These are phyloP conservation scores for Ceratobasidium sp. DNA, from an alignment of 1,284 basidiomycete species.

Conservation along the genomic window DNA sequence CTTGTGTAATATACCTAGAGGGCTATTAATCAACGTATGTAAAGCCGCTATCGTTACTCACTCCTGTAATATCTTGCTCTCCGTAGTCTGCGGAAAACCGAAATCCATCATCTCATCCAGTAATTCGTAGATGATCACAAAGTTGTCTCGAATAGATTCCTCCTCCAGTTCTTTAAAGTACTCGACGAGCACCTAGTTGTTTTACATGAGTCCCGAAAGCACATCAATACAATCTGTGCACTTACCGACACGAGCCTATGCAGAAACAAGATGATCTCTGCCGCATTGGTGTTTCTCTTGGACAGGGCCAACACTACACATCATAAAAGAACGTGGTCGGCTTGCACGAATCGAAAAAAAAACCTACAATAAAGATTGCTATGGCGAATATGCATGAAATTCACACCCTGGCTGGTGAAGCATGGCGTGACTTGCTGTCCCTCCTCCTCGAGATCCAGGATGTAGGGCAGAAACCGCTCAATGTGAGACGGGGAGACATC, in stretches of 20 bases:
- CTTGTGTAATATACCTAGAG: conserved; percentile 96
- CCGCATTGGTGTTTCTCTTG: conserved; percentile 94
- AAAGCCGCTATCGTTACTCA: conserved; percentile 52
- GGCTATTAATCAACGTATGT: conserved; percentile 6
- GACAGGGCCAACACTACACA: conserved; percentile 89
- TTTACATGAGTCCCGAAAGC: no score
- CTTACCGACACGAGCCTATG: conserved; percentile 77
- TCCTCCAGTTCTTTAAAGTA: conserved; percentile 99
- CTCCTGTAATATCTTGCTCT: conserved; percentile 99
- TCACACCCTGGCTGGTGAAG: conserved; percentile 92
- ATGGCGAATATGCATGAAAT: conserved; percentile 98
- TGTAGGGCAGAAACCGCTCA: conserved; percentile 92
- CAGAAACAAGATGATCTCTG: conserved; percentile 96
- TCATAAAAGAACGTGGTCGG: neutral
- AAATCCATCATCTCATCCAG: conserved; percentile 99
- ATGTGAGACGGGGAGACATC: conserved; percentile 90
- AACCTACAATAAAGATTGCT: conserved; percentile 94
- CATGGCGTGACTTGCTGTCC: conserved; percentile 94
- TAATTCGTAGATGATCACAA: conserved; percentile 96
- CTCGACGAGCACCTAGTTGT: conserved; percentile 79
- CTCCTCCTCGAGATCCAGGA: conserved; percentile 98
- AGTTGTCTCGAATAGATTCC: conserved; percentile 98
- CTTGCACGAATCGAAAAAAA: conserved; percentile 42
- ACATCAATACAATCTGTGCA: neutral
- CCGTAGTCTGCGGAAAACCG: conserved; percentile 98